Evolutionary conservation across 805 yeast genomes (phyloP).

Genomic region (Kurtzmaniella cleridarum): DNA sequence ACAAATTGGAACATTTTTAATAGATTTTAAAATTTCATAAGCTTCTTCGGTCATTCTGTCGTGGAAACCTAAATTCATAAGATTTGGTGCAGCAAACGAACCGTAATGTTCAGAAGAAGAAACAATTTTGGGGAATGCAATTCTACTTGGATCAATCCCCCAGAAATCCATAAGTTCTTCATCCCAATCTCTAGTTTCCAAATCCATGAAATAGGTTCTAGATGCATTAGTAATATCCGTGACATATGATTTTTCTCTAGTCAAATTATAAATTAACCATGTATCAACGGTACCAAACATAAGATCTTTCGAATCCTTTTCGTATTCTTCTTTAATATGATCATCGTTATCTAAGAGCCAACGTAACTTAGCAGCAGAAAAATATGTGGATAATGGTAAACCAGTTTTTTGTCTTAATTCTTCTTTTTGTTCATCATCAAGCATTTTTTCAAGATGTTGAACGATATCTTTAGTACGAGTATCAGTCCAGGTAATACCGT

Average conservation of each 20-base stretch:
- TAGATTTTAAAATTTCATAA: constrained; percentile 40
- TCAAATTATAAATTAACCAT: constrained; percentile 84
- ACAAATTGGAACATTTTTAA: constrained; percentile 66
- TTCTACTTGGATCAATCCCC: constrained; percentile 64
- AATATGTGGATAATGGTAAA: constrained; percentile 84
- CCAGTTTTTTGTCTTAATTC: constrained; percentile 67
- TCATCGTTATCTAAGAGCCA: constrained; percentile 85
- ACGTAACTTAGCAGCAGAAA: constrained; percentile 82
- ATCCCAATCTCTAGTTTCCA: constrained; percentile 72
- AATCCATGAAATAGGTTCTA: constrained; percentile 84
- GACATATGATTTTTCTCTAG: constrained; percentile 62
- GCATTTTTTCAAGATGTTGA: constrained; percentile 50
- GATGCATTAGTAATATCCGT: constrained; percentile 91
- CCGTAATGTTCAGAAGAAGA: constrained; percentile 80
- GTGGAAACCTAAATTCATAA: constrained; percentile 46
- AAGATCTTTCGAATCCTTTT: constrained; percentile 61
- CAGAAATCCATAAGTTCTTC: constrained; percentile 69
- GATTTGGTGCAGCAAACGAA: constrained; percentile 56
- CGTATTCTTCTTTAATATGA: constrained; percentile 60
- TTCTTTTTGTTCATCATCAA: constrained; percentile 50
- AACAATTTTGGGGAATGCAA: constrained; percentile 69
- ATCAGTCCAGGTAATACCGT: constrained; percentile 96
- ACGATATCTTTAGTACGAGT: constrained; percentile 77
- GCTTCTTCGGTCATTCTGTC: constrained; percentile 49
- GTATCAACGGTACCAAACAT: constrained; percentile 94